Base-by-base conservation (phyloP, 2,329 filamentous ascomycete genomes). In the Diaporthe helianthi region DNA sequence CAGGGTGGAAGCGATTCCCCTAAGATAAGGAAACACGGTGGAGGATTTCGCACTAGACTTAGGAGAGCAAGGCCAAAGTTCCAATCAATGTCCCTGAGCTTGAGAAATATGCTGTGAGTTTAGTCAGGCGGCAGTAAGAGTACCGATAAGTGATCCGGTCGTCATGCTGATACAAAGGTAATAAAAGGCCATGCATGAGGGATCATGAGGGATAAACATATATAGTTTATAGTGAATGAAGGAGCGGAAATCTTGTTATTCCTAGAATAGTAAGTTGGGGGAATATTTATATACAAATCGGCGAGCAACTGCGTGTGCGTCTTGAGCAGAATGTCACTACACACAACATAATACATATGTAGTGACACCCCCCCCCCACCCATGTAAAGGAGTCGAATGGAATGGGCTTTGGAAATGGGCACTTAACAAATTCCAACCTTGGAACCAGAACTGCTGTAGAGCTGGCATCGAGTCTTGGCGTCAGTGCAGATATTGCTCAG, bases 101-200 rank as follows among this genome's bases (percentile, higher is more conserved):
- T n/a, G 73, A 72, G 67, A 74, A 73, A 54, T 72, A 74, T n/a
- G 69, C 69, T 46, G 64, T 70, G 15, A 41, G 52, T n/a, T 60
- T 65, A n/a, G 44, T 71, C 24, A 66, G 54, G 33, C 22, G 71
- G 19, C 10, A 61, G 29, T 33, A 10, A 10, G 10, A 44, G 0
- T 17, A n/a, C n/a, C n/a, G n/a, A n/a, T 38, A 6, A 38, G 5
- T 38, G 13, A 6, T 15, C 13, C 13, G 13, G 15, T 38, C 2
- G 12, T 38, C 36, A 38, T 38, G 12, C 36, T 38, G 36, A 12
- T 38, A 38, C 36, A 4, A 13, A 38, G 36, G 36, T 4, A 38
- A 5, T 17, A 3, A 0, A 17, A 1, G 36, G 36, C 36, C 13
- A 13, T 15, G 2, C 36, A 13, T 3, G 36, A 13, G 10, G 36